phyloP scores from a whole-genome alignment of 1,284 basidiomycete species.

The Gomphus bonarii region DNA sequence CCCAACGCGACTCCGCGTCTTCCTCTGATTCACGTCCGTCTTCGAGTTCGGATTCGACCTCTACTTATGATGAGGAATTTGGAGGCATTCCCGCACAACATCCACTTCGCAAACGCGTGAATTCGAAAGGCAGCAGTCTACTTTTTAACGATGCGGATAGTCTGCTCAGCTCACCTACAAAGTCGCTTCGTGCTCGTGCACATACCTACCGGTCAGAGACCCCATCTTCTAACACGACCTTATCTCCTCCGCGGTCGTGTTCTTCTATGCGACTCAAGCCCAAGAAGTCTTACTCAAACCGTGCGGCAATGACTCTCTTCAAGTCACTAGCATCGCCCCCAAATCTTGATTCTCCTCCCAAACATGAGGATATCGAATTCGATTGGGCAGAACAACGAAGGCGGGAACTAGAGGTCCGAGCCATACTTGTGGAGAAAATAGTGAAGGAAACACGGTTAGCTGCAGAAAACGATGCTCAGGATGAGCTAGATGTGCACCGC shows the following conservation, averaged over 20 bases:
- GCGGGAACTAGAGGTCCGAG: neutral
- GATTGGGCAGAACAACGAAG: slow-evolving; percentile 1
- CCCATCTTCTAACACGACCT: neutral
- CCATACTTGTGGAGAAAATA: neutral
- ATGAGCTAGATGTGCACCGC: neutral
- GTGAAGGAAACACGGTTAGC: neutral
- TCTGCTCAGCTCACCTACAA: neutral
- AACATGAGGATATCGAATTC: neutral
- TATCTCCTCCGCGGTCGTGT: neutral
- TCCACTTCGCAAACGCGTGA: neutral
- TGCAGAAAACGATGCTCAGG: neutral
- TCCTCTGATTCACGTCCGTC: neutral
- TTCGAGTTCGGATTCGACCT: neutral
- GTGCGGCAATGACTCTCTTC: slow-evolving; percentile 1
- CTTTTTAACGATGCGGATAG: neutral
- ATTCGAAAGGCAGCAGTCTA: neutral
- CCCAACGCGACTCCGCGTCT: neutral
- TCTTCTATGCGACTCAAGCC: neutral
- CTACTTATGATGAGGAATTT: neutral
- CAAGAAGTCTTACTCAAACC: neutral
- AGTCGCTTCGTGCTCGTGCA: neutral
- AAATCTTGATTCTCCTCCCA: neutral
- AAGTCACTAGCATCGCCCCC: slow-evolving; percentile 1
- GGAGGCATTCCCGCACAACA: neutral
- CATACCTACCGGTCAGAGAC: neutral